phyloP scores from a whole-genome alignment of 306 rosid species.

The Sindora glabra region DNA sequence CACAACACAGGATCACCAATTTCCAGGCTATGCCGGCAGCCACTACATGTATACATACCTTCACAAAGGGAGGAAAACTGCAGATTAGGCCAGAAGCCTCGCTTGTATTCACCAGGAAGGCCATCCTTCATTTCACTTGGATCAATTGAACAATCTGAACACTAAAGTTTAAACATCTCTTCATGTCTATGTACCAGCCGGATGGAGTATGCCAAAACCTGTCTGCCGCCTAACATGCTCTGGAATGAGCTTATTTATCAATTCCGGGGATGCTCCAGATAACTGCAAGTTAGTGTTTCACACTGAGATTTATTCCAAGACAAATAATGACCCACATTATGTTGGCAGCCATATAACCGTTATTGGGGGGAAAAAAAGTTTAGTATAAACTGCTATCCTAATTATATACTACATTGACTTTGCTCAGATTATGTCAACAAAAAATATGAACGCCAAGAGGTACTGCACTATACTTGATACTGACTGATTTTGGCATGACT shows the following conservation, averaged over 20 bases:
- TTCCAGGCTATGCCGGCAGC: conserved; percentile 45
- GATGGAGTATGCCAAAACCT: conserved; percentile 41
- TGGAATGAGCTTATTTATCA: conserved; percentile 74
- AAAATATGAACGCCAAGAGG: too few relatives aligned
- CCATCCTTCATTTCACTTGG: conserved; percentile 33
- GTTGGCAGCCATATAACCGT: too few relatives aligned
- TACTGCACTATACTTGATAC: background rate
- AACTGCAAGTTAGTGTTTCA: conserved; percentile 40
- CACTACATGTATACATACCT: conserved; percentile 54
- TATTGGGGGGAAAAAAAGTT: too few relatives aligned
- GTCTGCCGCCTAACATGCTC: conserved; percentile 71
- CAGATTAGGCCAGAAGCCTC: conserved; percentile 39
- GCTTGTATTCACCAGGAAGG: conserved; percentile 36
- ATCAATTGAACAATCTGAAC: conserved; percentile 27
- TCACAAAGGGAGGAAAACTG: conserved; percentile 40
- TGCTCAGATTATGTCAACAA: too few relatives aligned
- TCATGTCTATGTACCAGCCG: conserved; percentile 46
- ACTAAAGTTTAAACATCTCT: conserved; percentile 32
- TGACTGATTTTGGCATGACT: background rate
- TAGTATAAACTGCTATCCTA: background rate
- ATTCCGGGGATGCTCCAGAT: conserved; percentile 64
- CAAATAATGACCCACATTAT: background rate
- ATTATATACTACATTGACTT: background rate
- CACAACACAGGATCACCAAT: conserved; percentile 31
- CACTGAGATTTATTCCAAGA: background rate